Conservation (phyloP, 208 protist species). For the Leishmania amazonensis region DNA sequence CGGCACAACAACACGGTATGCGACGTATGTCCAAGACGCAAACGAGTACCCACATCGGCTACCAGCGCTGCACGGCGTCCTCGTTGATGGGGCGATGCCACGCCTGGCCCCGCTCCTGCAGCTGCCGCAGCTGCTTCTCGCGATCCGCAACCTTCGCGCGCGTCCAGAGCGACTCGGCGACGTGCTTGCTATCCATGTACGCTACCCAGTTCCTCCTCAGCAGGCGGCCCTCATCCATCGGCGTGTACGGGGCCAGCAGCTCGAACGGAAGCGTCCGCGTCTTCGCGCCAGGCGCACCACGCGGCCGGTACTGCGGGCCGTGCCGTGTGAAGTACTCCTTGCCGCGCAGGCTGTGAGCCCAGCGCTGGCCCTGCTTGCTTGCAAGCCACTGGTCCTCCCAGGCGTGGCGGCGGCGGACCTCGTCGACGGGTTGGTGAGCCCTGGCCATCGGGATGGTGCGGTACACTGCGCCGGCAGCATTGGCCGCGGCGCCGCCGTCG, state of each 20-base stretch:
- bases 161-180: slow-evolving; percentile 90
- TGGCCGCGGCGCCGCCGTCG: slow-evolving; percentile 4
- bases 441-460: slow-evolving; percentile 88
- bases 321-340: slow-evolving; percentile 87
- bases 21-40: background rate
- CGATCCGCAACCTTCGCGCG: slow-evolving; percentile 76
- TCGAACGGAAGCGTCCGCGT: slow-evolving; percentile 67
- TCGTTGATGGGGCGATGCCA: slow-evolving; percentile 89
- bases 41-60: slow-evolving; percentile 1
- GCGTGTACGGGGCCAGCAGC: slow-evolving; percentile 82
- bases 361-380: slow-evolving; percentile 57
- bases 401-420: slow-evolving; percentile 58
- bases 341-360: slow-evolving; percentile 71
- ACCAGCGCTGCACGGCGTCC: slow-evolving; percentile 66
- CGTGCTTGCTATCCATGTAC: slow-evolving; percentile 93
- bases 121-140: slow-evolving; percentile 69
- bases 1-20: background rate
- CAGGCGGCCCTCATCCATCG: slow-evolving; percentile 89
- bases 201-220: slow-evolving; percentile 90
- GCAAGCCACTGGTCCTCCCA: slow-evolving; percentile 81
- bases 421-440: slow-evolving; percentile 71
- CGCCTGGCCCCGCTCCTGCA: slow-evolving; percentile 85
- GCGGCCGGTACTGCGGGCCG: slow-evolving; percentile 64
- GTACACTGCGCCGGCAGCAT: slow-evolving; percentile 20
- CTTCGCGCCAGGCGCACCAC: slow-evolving; percentile 87